Evolutionary conservation across 2,329 filamentous ascomycete genomes (phyloP).

Genomic region (Fusarium mexicanum): DNA sequence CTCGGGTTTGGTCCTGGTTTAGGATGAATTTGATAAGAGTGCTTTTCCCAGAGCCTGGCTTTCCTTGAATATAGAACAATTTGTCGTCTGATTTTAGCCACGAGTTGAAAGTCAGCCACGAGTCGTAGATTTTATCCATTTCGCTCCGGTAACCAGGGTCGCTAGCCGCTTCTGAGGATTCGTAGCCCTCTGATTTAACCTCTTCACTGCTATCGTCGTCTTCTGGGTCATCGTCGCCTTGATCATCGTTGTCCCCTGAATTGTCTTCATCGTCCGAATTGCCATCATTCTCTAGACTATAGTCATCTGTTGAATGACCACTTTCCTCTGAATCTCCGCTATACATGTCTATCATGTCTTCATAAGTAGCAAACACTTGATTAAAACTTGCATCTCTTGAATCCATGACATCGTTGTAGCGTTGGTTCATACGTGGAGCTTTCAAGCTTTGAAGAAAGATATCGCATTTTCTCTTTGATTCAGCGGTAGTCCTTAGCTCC

Average conservation of each 20-base stretch:
- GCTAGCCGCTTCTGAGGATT: fast-evolving
- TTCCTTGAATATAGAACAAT: not conserved
- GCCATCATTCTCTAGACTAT: not conserved
- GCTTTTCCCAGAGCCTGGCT: fast-evolving
- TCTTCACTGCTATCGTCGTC: fast-evolving
- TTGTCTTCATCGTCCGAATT: not conserved
- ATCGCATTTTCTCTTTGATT: fast-evolving
- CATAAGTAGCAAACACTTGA: not conserved
- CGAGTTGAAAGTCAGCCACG: fast-evolving
- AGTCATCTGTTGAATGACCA: fast-evolving
- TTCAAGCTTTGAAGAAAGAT: not conserved
- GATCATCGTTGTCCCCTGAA: not conserved
- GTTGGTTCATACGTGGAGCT: not conserved
- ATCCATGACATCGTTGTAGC: fast-evolving
- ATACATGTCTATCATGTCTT: too few species aligned
- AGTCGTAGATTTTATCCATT: fast-evolving
- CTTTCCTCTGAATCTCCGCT: fast-evolving
- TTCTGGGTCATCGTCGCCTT: fast-evolving
- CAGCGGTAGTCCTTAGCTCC: fast-evolving
- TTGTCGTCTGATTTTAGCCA: not conserved
- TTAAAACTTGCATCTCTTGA: fast-evolving
- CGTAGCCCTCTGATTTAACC: fast-evolving
- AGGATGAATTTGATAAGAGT: not conserved
- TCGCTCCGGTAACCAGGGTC: fast-evolving
- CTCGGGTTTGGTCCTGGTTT: fast-evolving